Evolutionary conservation across 139 green algal species (phyloP).

Genomic region (Chlamydomonas schloesseri): DNA sequence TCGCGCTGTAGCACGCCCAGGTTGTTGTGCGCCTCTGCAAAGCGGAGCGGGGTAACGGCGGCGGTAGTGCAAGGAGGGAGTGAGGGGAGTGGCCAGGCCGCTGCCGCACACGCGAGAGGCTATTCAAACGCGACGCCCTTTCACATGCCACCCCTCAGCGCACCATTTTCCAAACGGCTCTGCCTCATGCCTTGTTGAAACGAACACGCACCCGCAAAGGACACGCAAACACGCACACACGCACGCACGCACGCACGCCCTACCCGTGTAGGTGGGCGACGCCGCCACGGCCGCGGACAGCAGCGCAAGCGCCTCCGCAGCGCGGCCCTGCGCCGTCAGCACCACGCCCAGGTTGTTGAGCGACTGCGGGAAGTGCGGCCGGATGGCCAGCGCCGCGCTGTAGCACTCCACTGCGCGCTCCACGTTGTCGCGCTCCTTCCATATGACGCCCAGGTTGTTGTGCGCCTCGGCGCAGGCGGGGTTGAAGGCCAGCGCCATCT

Average conservation of each 20-base stretch:
- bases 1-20: slow-evolving; percentile 88
- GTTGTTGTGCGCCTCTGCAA: slow-evolving; percentile 95
- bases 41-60: neutral
- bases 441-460: slow-evolving; percentile 96
- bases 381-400: slow-evolving; percentile 63
- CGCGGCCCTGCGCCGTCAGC: slow-evolving; percentile 85
- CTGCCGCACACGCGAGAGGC: no score
- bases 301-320: slow-evolving; percentile 84
- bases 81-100: neutral
- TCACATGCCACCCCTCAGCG: no score
- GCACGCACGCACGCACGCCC: neutral
- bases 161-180: no score
- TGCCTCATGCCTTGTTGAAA: no score
- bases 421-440: slow-evolving; percentile 85
- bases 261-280: slow-evolving; percentile 77
- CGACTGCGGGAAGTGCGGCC: slow-evolving; percentile 84
- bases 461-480: slow-evolving; percentile 88
- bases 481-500: slow-evolving; percentile 82
- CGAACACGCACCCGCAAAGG: no score
- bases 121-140: no score
- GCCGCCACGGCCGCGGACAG: slow-evolving; percentile 84
- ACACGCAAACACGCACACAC: neutral
- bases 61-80: neutral
- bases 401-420: slow-evolving; percentile 75
- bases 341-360: slow-evolving; percentile 98